Percentiles rank a stretch among this genome's conserved stretches.
These are phyloP conservation scores for Ceratocystiopsis brevicomis DNA, from an alignment of 2,329 filamentous ascomycete species.

Conservation along the genomic window DNA sequence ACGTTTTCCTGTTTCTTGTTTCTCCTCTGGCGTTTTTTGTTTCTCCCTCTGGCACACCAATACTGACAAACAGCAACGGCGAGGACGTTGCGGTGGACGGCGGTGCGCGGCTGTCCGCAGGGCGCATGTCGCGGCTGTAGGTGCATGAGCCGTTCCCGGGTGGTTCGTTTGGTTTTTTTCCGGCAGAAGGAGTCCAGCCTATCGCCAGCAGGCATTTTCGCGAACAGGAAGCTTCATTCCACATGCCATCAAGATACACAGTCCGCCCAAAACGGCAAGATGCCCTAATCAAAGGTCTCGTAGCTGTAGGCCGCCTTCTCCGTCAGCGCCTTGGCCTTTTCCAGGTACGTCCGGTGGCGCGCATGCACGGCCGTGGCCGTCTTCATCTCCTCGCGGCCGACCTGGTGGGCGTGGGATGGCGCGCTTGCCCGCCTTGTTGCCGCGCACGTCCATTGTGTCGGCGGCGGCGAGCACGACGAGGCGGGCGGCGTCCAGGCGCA, in stretches of 20 bases:
- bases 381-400: constrained; percentile 65
- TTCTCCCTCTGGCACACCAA: too few relatives aligned
- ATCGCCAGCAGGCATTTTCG: too few relatives aligned
- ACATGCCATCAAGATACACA: too few relatives aligned
- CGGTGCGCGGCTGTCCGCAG: constrained; percentile 14
- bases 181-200: too few relatives aligned
- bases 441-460: constrained; percentile 75
- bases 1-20: constrained; percentile 7
- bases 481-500: constrained; percentile 84
- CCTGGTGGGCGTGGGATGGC: constrained; percentile 81
- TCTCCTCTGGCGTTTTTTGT: not conserved
- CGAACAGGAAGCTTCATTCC: too few relatives aligned
- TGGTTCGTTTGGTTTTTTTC: too few relatives aligned
- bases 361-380: constrained; percentile 39
- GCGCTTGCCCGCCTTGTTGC: constrained; percentile 74
- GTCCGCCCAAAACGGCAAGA: too few relatives aligned
- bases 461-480: constrained; percentile 85
- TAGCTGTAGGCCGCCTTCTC: constrained; percentile 31
- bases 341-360: constrained; percentile 43
- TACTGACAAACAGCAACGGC: constrained; percentile 15
- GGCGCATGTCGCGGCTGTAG: constrained; percentile 14
- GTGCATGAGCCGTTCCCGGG: not conserved
- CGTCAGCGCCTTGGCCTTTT: constrained; percentile 46
- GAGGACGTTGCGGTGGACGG: constrained; percentile 19
- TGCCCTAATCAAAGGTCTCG: constrained; percentile 4